Evolutionary conservation across 2,329 filamentous ascomycete genomes (phyloP).

Genomic region (Didymella exigua): DNA sequence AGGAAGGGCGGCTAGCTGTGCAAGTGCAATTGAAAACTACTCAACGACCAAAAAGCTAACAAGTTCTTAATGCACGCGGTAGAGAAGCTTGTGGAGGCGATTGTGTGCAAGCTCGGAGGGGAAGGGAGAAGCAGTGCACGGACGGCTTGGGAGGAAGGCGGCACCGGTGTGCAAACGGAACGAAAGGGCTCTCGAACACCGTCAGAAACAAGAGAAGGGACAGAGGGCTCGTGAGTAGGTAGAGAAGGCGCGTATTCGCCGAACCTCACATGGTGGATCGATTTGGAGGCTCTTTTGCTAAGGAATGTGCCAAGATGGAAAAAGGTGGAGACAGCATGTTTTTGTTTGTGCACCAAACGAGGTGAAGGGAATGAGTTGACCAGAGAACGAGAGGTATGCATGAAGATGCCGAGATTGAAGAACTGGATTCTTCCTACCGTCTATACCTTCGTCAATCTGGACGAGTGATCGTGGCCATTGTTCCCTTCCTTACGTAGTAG

Average conservation of each 20-base stretch:
- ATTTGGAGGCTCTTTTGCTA: conserved; percentile 1
- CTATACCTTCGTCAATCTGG: conserved; percentile 3
- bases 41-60: conserved; percentile 42
- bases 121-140: conserved; percentile 27
- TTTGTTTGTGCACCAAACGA: conserved; percentile 15
- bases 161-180: conserved; percentile 28
- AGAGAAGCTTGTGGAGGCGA: conserved; percentile 20
- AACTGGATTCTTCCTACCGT: conserved; percentile 8
- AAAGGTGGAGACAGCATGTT: conserved; percentile 6
- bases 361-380: conserved; percentile 19
- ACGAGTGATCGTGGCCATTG: not conserved
- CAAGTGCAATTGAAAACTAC: conserved; percentile 32
- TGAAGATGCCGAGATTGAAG: not conserved
- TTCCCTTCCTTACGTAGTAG: conserved; percentile 9
- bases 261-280: not conserved
- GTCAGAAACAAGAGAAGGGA: conserved; percentile 20
- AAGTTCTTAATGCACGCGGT: conserved; percentile 36
- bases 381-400: conserved; percentile 12
- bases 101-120: conserved; percentile 12
- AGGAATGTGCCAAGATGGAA: conserved; percentile 21
- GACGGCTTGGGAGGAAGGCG: conserved; percentile 21
- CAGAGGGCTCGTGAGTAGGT: conserved; percentile 10
- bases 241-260: conserved; percentile 15
- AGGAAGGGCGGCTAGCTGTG: conserved; percentile 36
- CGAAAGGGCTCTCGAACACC: conserved; percentile 30